Base-by-base conservation (phyloP, 2,329 filamentous ascomycete genomes). In the Penicillium vulpinum region DNA sequence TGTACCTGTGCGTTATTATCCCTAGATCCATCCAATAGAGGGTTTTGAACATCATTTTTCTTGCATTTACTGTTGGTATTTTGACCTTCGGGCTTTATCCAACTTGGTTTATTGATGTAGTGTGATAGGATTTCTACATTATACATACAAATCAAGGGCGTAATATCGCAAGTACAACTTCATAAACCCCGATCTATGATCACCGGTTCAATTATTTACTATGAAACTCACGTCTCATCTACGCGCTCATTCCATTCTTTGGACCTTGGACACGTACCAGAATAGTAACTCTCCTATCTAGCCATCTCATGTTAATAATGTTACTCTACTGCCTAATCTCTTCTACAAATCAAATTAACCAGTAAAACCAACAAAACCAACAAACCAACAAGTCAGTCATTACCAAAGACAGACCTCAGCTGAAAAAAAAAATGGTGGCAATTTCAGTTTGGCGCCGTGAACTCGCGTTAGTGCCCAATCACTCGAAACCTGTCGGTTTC, bases 221-320 rank as follows among this genome's bases (percentile, higher is more conserved):
- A 54, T 65, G 63, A 64, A 64, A 65, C 64, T 56, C 45, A 38
- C 58, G 63, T 65, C 62, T 65, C 63, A 65, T 52, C 52, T 56
- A 51, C 44, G 49, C 46, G 59, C 57, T 53, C 51, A 48, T 40
- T 40, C 35, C 44, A 49, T 33, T 36, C 52, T 21, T 45, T 45
- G 43, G 11, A 45, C 43, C 28, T 45, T 45, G 43, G 11, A 45
- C 43, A 28, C 43, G 29, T 33, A 33, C 40, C 38, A 16, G 9
- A 41, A 43, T 43, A 28, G 16, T 13, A n/a, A 10, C 21, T 16
- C 7, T 9, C 10, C 4, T 22, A 39, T 22, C 40, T 16, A 41
- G 28, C 28, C 16, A n/a, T 16, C 31, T 5, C n/a, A n/a, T n/a
- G n/a, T n/a, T n/a, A n/a, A n/a, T 36, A 18, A 36, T 36, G 35